Base-by-base conservation (phyloP, 1,284 basidiomycete genomes). In the Naganishia liquefaciens region DNA sequence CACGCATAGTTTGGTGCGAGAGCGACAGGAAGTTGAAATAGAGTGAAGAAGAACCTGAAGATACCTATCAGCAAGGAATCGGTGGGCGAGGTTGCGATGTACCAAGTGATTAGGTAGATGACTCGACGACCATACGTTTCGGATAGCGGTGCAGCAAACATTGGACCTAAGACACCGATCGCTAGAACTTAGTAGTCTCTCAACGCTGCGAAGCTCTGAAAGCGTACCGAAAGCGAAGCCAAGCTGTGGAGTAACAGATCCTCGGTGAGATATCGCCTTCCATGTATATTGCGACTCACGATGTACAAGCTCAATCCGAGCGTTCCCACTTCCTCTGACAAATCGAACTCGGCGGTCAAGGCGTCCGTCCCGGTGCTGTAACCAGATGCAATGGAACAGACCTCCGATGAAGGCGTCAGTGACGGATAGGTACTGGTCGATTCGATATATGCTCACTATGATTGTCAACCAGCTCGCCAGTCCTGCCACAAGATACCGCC, bases 21-120 rank as follows among this genome's bases (percentile, higher is more conserved):
- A 15, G 77, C 77, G 21, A 77, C 80, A 2, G 80, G 81, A 43
- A 80, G 69, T 50, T 78, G 80, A 71, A 79, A 78, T 43, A 68
- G 50, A 42, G 37, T 51, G 71, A 80, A 82, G 62, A 79, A 68
- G 69, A 76, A 60, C 55, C 55, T 60, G 13, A 37, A 25, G 17
- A 19, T 7, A 60, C 7, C 13, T 27, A 47, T 15, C 15, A 23
- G 37, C 23, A 60, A 13, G 11, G n/a, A 49, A 9, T 19, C 43
- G 19, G 6, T 33, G 27, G 2, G 11, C 7, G 13, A 10, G 1
- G 13, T 5, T 17, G 21, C n/a, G 2, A 40, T 17, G 3, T 49
- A 74, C 62, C 79, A 73, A 25, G 77, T 75, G 62, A 80, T 68
- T 60, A 75, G 70, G 70, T 80, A 81, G 64, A 81, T 71, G 47